A percentile compares a stretch with the other conserved stretches of the same genome.
Conservation (phyloP, 345 rosid genomes). For the Pelargonium nanum region DNA sequence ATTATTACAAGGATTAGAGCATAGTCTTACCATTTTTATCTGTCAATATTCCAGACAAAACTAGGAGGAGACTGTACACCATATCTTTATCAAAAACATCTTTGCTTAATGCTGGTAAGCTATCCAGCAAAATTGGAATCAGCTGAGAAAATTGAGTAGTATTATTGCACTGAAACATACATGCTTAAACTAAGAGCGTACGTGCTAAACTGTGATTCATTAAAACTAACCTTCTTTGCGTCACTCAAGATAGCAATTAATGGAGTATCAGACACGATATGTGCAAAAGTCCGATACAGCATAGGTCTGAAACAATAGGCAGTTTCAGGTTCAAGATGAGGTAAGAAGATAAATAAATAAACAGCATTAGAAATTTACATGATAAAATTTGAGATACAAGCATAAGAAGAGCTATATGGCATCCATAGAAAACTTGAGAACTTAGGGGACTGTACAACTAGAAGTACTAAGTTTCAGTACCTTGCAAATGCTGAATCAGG, state of each 20-base stretch:
- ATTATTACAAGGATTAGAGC: not conserved
- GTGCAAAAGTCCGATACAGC: constrained; percentile 54
- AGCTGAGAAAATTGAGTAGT: constrained; percentile 32
- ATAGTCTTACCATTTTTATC: constrained; percentile 42
- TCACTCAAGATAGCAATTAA: constrained; percentile 48
- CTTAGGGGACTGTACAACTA: no score
- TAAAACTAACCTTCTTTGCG: constrained; percentile 51
- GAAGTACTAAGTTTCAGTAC: constrained; percentile 18
- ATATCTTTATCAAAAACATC: constrained; percentile 45
- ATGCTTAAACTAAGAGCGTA: constrained; percentile 1
- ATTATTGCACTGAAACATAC: constrained; percentile 8
- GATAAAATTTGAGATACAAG: no score
- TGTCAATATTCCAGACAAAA: constrained; percentile 69
- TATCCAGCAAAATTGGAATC: constrained; percentile 56
- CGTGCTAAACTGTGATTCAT: not conserved
- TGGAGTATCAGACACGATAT: constrained; percentile 60
- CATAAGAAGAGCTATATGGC: not conserved
- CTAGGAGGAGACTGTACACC: constrained; percentile 55
- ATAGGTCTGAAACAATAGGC: constrained; percentile 42
- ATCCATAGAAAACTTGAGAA: no score
- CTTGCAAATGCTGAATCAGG: constrained; percentile 42
- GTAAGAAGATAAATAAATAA: not conserved
- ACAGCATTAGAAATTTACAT: no score
- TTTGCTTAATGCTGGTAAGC: constrained; percentile 38
- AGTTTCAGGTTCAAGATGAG: not conserved